These are phyloP conservation scores for Zasmidium citrigriseum DNA, from an alignment of 2,329 filamentous ascomycete genomes.

Conservation along the genomic window DNA sequence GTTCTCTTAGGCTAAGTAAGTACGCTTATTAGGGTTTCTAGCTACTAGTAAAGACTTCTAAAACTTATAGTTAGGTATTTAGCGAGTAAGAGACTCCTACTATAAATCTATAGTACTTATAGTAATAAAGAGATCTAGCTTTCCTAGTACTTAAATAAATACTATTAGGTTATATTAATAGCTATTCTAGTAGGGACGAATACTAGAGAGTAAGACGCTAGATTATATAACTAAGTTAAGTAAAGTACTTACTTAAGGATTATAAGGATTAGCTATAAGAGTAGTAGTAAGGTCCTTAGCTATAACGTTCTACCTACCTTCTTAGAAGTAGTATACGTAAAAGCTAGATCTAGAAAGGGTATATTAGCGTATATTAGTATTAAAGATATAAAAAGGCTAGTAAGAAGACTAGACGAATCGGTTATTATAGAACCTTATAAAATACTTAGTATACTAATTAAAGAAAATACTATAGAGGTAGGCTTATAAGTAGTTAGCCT, in stretches of 20 bases:
- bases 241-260: neutral
- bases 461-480: neutral
- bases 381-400: neutral
- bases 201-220: neutral
- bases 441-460: neutral
- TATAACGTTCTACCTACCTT: neutral
- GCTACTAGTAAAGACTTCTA: neutral
- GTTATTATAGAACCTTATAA: neutral
- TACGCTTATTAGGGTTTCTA: neutral
- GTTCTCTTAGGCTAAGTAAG: neutral
- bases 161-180: neutral
- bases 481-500: neutral
- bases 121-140: slow-evolving; percentile 1
- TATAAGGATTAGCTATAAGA: neutral
- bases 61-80: neutral
- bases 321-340: neutral
- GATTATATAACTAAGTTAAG: neutral
- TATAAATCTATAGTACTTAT: neutral
- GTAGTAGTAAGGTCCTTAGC: neutral
- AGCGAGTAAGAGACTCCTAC: neutral
- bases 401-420: neutral
- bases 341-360: neutral
- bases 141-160: no score
- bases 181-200: neutral
- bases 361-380: neutral